phyloP scores from a whole-genome alignment of 345 rosid species.

The Eucalyptus pauciflora region DNA sequence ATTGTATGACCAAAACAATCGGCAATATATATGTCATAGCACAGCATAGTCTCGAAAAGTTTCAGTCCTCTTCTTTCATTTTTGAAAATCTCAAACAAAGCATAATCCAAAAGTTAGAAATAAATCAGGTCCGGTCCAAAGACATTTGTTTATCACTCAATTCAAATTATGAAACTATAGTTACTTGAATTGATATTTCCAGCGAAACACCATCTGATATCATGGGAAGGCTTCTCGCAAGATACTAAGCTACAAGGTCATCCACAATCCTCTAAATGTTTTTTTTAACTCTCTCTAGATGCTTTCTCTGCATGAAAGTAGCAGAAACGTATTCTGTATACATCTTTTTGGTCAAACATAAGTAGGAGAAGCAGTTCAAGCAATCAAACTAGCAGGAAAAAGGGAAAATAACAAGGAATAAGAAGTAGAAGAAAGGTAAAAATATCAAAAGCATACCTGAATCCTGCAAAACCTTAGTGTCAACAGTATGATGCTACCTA shows the following conservation, averaged over 20 bases:
- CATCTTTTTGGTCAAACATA: not conserved
- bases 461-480: constrained; percentile 74
- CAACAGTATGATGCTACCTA: constrained; percentile 61
- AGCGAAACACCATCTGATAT: not conserved
- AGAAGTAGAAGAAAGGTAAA: not conserved
- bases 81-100: not conserved
- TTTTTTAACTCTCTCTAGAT: not conserved
- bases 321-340: not conserved
- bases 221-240: not conserved
- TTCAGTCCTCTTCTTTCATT: not conserved
- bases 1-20: not conserved
- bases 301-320: not conserved
- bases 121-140: not conserved
- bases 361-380: not conserved
- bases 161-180: not conserved
- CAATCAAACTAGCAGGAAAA: not conserved
- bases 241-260: not conserved
- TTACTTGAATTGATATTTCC: not conserved
- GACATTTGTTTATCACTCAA: not conserved
- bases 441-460: constrained; percentile 43
- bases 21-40: not conserved
- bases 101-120: not conserved
- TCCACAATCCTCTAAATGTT: not conserved
- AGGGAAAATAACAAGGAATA: not conserved
- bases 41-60: not conserved